Evolutionary conservation across 1,139 yeast species (phyloP).

Genomic region (Debaryomyces fabryi): DNA sequence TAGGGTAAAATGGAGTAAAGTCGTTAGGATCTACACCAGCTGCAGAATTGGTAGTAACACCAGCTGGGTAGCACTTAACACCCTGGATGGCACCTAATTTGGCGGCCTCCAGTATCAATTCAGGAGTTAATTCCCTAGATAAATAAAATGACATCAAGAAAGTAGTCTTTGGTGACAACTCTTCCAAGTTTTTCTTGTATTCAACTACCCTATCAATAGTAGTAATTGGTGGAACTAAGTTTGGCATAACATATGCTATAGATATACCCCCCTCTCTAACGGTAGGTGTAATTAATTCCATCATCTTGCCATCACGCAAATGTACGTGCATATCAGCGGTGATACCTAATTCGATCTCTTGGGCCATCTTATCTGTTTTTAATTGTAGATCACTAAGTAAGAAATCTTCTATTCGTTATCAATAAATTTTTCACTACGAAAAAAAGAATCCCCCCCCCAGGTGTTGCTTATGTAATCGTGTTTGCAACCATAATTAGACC

Average conservation of each 20-base stretch:
- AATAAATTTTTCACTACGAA: constrained; percentile 6
- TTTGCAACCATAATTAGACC: neutral
- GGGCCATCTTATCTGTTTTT: constrained; percentile 11
- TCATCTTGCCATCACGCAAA: constrained; percentile 90
- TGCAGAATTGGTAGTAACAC: constrained; percentile 92
- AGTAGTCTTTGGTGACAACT: constrained; percentile 79
- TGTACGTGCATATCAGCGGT: constrained; percentile 98
- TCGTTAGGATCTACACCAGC: constrained; percentile 96
- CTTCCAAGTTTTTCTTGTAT: constrained; percentile 66
- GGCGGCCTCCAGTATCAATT: constrained; percentile 80
- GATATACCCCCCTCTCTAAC: constrained; percentile 89
- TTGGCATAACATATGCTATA: constrained; percentile 95
- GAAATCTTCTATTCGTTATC: constrained; percentile 4
- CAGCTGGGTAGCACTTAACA: constrained; percentile 96
- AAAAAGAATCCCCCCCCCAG: neutral
- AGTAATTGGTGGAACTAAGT: constrained; percentile 88
- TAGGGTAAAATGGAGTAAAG: constrained; percentile 82
- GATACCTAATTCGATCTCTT: constrained; percentile 64
- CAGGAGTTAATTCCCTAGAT: constrained; percentile 79
- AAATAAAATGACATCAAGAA: constrained; percentile 91
- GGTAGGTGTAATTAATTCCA: constrained; percentile 88
- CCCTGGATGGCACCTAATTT: constrained; percentile 70
- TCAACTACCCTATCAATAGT: constrained; percentile 72
- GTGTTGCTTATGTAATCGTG: constrained; percentile 9
- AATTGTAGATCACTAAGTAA: neutral